Evolutionary conservation across 257 asterid species (phyloP).

Genomic region (Misopates orontium): DNA sequence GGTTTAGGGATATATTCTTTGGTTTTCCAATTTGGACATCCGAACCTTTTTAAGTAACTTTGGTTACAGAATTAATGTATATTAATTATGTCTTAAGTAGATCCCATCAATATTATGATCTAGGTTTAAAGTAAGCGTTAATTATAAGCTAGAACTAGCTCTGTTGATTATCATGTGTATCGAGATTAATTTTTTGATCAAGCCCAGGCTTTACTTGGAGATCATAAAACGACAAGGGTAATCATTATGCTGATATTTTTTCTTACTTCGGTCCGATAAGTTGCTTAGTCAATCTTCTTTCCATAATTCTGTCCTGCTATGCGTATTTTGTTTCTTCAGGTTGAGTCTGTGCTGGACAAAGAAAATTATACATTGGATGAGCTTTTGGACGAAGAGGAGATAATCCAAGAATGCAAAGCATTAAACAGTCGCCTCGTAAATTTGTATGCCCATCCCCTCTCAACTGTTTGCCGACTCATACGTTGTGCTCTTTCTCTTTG

Average conservation of each 20-base stretch:
- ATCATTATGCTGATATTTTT: slow-evolving; percentile 7
- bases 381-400: slow-evolving; percentile 98
- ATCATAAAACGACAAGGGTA: slow-evolving; percentile 8
- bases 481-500: slow-evolving; percentile 14
- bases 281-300: not conserved
- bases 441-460: slow-evolving; percentile 54
- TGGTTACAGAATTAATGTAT: not conserved
- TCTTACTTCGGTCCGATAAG: slow-evolving; percentile 3
- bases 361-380: slow-evolving; percentile 88
- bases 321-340: slow-evolving; percentile 44
- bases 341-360: slow-evolving; percentile 91
- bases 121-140: not conserved
- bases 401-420: slow-evolving; percentile 99
- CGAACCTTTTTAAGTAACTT: not conserved
- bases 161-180: slow-evolving; percentile 4
- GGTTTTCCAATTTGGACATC: not conserved
- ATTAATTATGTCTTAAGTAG: slow-evolving; percentile 3
- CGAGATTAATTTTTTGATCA: slow-evolving; percentile 1
- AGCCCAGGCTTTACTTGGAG: slow-evolving; percentile 20
- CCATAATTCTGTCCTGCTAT: slow-evolving; percentile 7
- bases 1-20: not conserved
- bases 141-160: slow-evolving; percentile 2
- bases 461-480: slow-evolving; percentile 15
- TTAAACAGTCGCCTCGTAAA: slow-evolving; percentile 94
- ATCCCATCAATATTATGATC: slow-evolving; percentile 7